A percentile compares a stretch with the other conserved stretches of the same genome.
Evolutionary conservation across 345 rosid genomes (phyloP).

Genomic region (Populus ilicifolia): DNA sequence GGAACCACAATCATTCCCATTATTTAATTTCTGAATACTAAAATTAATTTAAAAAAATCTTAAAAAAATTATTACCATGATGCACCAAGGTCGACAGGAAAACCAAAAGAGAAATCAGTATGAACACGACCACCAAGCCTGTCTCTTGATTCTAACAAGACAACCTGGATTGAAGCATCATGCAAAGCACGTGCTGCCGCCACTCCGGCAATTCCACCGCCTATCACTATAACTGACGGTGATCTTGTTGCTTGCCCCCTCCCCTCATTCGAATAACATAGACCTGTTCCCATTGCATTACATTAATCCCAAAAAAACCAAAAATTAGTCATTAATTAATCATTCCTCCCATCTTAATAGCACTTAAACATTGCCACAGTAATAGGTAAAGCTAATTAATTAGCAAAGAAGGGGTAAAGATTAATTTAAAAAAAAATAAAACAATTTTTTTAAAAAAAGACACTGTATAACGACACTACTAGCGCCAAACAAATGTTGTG

Average conservation of each 20-base stretch:
- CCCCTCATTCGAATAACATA: conserved; percentile 51
- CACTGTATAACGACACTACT: too few species aligned
- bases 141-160: conserved; percentile 72
- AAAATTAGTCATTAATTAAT: not conserved
- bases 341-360: not conserved
- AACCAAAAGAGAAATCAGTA: conserved; percentile 81
- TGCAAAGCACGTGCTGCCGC: conserved; percentile 90
- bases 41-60: not conserved
- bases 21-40: not conserved
- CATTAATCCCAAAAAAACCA: not conserved
- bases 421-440: too few species aligned
- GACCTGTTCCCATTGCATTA: conserved; percentile 25
- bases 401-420: too few species aligned
- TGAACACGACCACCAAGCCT: conserved; percentile 83
- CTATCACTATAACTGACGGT: conserved; percentile 89
- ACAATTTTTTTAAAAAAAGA: too few species aligned
- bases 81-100: conserved; percentile 91
- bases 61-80: conserved; percentile 10
- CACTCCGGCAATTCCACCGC: conserved; percentile 84
- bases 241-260: conserved; percentile 48
- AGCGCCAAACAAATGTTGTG: too few species aligned
- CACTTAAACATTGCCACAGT: not conserved
- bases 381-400: not conserved
- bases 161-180: conserved; percentile 88
- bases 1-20: conserved; percentile 14